Evolutionary conservation across 495 filamentous ascomycete species (phyloP).

Genomic region (Wilcoxina mikolae): DNA sequence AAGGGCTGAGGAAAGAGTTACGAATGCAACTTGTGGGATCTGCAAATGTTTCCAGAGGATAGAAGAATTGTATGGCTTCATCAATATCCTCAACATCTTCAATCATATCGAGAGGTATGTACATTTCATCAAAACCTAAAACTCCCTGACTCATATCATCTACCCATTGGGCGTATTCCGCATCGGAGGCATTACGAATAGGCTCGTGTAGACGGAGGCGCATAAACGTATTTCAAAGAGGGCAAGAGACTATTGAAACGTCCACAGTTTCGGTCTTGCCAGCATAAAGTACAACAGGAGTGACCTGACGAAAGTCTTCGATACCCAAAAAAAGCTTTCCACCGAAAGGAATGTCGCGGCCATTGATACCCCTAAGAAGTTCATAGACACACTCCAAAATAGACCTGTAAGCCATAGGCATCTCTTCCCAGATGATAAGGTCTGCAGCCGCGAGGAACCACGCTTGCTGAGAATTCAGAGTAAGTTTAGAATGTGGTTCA

Average conservation of each 20-base stretch:
- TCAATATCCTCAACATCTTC: not conserved
- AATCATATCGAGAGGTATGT: not conserved
- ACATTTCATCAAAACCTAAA: not conserved
- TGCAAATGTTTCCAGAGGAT: not conserved
- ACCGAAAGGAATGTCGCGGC: constrained; percentile 3
- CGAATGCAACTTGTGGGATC: not conserved
- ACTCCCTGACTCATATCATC: constrained; percentile 6
- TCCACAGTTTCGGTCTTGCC: not conserved
- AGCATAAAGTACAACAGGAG: constrained; percentile 1
- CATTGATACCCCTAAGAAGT: not conserved
- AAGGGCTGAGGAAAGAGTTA: not conserved
- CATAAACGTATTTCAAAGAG: not conserved
- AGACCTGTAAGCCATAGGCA: constrained; percentile 3
- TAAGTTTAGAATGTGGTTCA: not conserved
- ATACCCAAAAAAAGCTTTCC: constrained; percentile 9
- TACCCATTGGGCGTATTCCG: constrained; percentile 2
- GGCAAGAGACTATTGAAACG: constrained; percentile 1
- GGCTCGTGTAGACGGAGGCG: not conserved
- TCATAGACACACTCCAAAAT: constrained; percentile 2
- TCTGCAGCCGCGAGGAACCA: not conserved
- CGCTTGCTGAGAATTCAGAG: not conserved
- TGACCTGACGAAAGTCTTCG: constrained; percentile 10
- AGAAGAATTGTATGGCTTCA: constrained; percentile 1
- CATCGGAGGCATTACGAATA: constrained; percentile 5
- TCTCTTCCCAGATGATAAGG: constrained; percentile 7